Percentiles rank a stretch among this genome's conserved stretches.
phyloP scores from a whole-genome alignment of 2,329 filamentous ascomycete species.

The Paecilomyces fulvus region DNA sequence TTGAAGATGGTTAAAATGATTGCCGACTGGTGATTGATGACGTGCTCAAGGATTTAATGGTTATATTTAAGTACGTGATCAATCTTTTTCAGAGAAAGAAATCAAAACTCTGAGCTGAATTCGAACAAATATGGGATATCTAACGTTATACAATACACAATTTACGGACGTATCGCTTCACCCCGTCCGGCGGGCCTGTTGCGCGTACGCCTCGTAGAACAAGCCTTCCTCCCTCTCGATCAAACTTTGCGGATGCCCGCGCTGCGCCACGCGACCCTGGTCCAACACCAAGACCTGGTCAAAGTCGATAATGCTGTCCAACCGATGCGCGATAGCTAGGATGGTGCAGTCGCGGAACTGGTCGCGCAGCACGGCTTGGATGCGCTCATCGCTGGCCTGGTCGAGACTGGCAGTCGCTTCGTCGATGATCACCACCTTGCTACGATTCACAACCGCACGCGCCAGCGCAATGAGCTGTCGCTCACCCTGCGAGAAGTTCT shows the following conservation, averaged over 20 bases:
- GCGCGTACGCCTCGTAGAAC: slow-evolving; percentile 3
- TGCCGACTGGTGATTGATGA: no score
- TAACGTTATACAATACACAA: neutral
- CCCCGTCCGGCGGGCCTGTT: neutral
- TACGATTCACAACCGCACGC: slow-evolving; percentile 40
- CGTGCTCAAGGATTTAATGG: no score
- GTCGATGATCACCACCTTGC: slow-evolving; percentile 20
- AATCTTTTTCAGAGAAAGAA: no score
- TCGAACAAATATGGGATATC: no score
- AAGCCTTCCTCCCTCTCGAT: slow-evolving; percentile 4
- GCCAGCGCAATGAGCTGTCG: slow-evolving; percentile 51
- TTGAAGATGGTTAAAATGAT: no score
- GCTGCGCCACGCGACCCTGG: neutral
- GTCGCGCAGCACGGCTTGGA: slow-evolving; percentile 16
- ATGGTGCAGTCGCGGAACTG: slow-evolving; percentile 45
- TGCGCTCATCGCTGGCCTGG: slow-evolving; percentile 2
- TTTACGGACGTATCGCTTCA: neutral
- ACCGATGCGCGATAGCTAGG: slow-evolving; percentile 41
- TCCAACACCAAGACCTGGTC: neutral
- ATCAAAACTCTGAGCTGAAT: no score
- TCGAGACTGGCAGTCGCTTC: slow-evolving; percentile 15
- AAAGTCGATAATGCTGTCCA: slow-evolving; percentile 19
- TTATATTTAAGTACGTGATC: no score
- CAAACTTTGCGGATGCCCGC: slow-evolving; percentile 3
- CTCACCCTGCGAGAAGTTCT: slow-evolving; percentile 38